Base-by-base conservation (phyloP, 495 filamentous ascomycete genomes). In the Xylaria palmicola region DNA sequence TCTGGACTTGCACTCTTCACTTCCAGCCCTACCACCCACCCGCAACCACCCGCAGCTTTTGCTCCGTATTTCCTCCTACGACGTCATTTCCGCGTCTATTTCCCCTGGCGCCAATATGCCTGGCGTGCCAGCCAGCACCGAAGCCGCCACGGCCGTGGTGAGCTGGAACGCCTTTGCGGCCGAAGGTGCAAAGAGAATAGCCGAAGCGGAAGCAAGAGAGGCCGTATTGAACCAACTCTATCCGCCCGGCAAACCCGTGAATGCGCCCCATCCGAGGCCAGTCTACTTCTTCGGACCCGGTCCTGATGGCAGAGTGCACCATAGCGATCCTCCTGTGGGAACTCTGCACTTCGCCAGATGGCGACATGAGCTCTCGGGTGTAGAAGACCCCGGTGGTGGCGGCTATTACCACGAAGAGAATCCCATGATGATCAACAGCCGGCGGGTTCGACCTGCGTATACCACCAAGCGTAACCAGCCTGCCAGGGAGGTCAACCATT, bases 231-330 rank as follows among this genome's bases (percentile, higher is more conserved):
- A 53, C 17, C 50, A 24, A 34, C 50, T 53, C 12, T 27, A 37
- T 6, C 50, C 50, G 2, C 26, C 26, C 8, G 30, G n/a, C n/a
- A 12, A 19, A n/a, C 6, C 45, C 12, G n/a, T 9, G 1, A 17
- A 44, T 44, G 17, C 4, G 1, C 39, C 3, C n/a, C 26, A 56
- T 4, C 55, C 55, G 12, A 26, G 7, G 3, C 44, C 40, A 12
- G 4, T 60, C 26, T 36, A 36, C 15, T 60, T 60, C 29, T 60
- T 51, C 15, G 57, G 57, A 22, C 57, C 57, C n/a, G 57, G 57
- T 1, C 57, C 57, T 7, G 57, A 44, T 19, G 48, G 37, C 4
- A 27, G 56, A 3, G 4, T 56, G n/a, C 34, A 52, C 13, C n/a
- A 7, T 7, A 10, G 26, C 6, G 47, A 30, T 15, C 22, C 45